Percentiles rank a stretch among this genome's conserved stretches.
Evolutionary conservation across 495 filamentous ascomycete species (phyloP).

Genomic region (Pyrenopolyporus hunteri): DNA sequence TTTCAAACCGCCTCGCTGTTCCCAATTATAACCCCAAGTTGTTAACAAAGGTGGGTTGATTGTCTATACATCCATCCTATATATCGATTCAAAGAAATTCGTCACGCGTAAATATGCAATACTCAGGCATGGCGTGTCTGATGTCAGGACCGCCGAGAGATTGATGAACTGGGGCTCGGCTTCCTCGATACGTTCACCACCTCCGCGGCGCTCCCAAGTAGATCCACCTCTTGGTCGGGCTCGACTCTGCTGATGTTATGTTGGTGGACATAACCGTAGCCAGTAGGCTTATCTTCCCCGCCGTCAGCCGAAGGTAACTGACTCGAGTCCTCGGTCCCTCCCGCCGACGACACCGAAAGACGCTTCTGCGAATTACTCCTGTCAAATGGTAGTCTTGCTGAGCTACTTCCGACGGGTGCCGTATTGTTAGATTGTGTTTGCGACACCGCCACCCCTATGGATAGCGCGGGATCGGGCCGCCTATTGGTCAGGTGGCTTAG

Average conservation of each 20-base stretch:
- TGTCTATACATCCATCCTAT: conserved; percentile 40
- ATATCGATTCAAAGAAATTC: conserved; percentile 39
- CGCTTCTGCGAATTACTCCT: conserved; percentile 60
- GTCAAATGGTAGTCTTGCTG: conserved; percentile 66
- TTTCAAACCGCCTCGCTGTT: conserved; percentile 33
- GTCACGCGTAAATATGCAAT: conserved; percentile 35
- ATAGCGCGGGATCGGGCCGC: conserved; percentile 19
- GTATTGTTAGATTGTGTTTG: conserved; percentile 18
- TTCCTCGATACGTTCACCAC: conserved; percentile 49
- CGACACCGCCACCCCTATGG: conserved; percentile 21
- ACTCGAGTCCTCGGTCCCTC: conserved; percentile 54
- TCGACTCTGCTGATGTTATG: conserved; percentile 66
- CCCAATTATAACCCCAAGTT: conserved; percentile 27
- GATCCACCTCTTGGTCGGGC: conserved; percentile 48
- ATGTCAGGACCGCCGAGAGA: conserved; percentile 21
- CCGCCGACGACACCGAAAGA: conserved; percentile 54
- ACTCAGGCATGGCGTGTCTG: background rate
- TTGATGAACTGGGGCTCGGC: conserved; percentile 28
- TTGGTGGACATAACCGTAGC: conserved; percentile 75
- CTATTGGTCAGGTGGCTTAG: conserved; percentile 30
- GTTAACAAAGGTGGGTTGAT: conserved; percentile 7
- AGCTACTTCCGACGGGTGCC: conserved; percentile 35
- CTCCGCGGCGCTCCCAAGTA: conserved; percentile 58
- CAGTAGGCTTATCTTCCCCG: conserved; percentile 65
- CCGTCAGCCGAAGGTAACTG: conserved; percentile 37